phyloP scores from a whole-genome alignment of 805 yeast genomes.

The Starmerella apicola region DNA sequence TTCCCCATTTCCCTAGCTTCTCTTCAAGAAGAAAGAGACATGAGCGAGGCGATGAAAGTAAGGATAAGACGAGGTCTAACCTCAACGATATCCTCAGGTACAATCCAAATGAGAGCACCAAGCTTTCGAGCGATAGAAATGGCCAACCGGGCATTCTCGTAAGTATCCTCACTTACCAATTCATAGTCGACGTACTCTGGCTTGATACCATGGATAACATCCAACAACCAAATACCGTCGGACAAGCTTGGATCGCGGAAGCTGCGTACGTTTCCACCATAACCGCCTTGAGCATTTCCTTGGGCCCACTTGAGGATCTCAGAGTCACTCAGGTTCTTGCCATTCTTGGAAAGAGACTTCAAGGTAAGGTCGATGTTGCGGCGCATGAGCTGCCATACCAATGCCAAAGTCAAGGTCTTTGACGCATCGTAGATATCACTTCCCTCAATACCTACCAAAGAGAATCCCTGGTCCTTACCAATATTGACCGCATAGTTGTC shows the following conservation, averaged over 20 bases:
- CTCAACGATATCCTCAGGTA: constrained; percentile 98
- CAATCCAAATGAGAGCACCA: constrained; percentile 96
- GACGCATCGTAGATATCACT: constrained; percentile 93
- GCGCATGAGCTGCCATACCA: constrained; percentile 98
- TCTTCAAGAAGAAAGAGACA: constrained; percentile 42
- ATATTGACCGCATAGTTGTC: constrained; percentile 97
- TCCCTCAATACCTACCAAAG: constrained; percentile 95
- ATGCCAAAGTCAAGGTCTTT: constrained; percentile 74
- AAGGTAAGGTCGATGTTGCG: constrained; percentile 83
- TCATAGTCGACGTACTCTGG: constrained; percentile 98
- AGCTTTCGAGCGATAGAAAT: constrained; percentile 96
- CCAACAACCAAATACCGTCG: constrained; percentile 70
- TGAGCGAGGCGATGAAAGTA: constrained; percentile 90
- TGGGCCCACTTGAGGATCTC: constrained; percentile 95
- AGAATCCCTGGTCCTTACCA: constrained; percentile 84
- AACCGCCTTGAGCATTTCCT: constrained; percentile 55
- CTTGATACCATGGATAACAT: constrained; percentile 81
- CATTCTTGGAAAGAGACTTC: constrained; percentile 54
- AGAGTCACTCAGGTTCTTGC: constrained; percentile 63
- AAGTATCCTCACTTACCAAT: constrained; percentile 75
- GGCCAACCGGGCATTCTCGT: constrained; percentile 92
- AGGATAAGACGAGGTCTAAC: constrained; percentile 87
- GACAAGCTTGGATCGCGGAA: constrained; percentile 73
- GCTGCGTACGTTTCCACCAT: constrained; percentile 75
- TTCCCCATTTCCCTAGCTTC: too few species aligned